These are phyloP conservation scores for Sechiopsis laciniata DNA, from an alignment of 306 rosid genomes.

Conservation along the genomic window DNA sequence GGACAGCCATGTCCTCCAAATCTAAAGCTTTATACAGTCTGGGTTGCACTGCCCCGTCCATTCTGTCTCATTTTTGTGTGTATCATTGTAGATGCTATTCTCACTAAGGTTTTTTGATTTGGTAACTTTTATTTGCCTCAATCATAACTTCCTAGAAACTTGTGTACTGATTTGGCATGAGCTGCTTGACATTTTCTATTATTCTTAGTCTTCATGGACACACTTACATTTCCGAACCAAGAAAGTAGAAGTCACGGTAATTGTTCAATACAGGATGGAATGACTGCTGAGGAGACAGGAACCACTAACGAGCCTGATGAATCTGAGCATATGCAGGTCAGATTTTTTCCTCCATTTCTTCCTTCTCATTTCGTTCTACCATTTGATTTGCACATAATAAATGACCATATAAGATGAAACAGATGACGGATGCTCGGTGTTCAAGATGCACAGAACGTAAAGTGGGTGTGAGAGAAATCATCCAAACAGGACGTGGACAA, in stretches of 20 bases:
- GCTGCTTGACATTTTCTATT: conserved; percentile 1
- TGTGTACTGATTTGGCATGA: neutral
- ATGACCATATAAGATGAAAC: conserved; percentile 28
- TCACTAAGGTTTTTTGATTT: neutral
- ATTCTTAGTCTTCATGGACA: neutral
- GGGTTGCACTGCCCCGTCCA: neutral
- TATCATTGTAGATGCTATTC: neutral
- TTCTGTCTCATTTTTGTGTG: neutral
- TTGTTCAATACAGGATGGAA: conserved; percentile 61
- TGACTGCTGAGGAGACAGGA: conserved; percentile 66
- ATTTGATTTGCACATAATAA: conserved; percentile 23
- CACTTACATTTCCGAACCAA: neutral
- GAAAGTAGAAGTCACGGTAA: conserved; percentile 19
- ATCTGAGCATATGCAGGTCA: conserved; percentile 72
- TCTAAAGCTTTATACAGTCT: neutral
- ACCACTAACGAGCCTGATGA: conserved; percentile 69
- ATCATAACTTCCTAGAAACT: neutral
- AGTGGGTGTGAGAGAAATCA: conserved; percentile 78
- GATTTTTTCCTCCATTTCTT: conserved; percentile 21
- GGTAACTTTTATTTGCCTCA: neutral
- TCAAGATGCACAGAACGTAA: conserved; percentile 61
- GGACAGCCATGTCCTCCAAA: neutral
- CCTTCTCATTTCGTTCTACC: neutral
- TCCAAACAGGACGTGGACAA: conserved; percentile 76
- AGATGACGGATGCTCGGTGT: conserved; percentile 97